Base-by-base conservation (phyloP, 116 monocot genomes). In the Cymodocea nodosa region DNA sequence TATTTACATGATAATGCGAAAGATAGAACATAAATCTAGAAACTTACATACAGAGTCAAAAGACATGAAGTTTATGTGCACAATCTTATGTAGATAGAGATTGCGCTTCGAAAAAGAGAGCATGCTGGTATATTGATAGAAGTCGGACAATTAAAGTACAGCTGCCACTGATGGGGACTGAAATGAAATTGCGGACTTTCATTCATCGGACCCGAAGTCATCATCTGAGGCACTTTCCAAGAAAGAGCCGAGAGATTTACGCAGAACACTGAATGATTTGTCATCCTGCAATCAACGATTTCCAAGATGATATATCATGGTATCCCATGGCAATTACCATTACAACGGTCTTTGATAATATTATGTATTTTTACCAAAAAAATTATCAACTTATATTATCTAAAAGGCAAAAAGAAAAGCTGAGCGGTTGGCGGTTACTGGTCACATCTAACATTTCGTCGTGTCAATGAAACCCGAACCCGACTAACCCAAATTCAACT, bases 181-280 rank as follows among this genome's bases (percentile, higher is more conserved):
- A 65, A 48, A 44, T 50, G 15, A 7, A 50, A 51, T 22, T 51
- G 0, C 23, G 9, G 18, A 36, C 15, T 65, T 49, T 82, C 71
- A 82, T 37, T 83, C 75, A 63, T 88, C 84, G 39, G 73, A 61
- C 15, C 50, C 73, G 49, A 80, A 84, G 56, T 91, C 87, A 69
- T 93, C 89, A 74, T 93, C 88, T 14, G 89, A 83, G 20, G 34
- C 85, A 40, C 71, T 65, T 10, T 81, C 85, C 35, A 93, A 68
- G 71, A 93, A 83, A 44, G 93, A 85, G 17, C 85, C 93, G 52
- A 93, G 77, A 58, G 93, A 85, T 66, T 84, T 86, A 19, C 86
- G 81, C 68, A 93, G 71, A 63, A 85, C 73, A 74, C 63, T 79
- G 77, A 93, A 81, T 12, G 81, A 81, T 82, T 80, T 85, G 66